Conservation (phyloP, 2,329 filamentous ascomycete genomes). For the Talaromyces atroroseus region DNA sequence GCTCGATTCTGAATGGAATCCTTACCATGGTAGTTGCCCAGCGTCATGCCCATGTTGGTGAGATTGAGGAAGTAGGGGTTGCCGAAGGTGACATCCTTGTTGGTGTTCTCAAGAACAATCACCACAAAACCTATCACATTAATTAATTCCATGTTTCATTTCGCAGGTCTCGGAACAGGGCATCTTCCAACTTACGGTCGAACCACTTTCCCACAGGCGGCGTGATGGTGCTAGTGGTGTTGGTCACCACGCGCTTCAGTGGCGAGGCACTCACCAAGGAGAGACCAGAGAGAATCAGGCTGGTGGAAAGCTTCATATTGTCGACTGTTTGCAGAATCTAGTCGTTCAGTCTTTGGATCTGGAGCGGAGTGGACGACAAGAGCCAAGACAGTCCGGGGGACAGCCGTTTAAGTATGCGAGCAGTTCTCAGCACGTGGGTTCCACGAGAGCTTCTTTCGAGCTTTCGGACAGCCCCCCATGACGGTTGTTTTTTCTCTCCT, state of each 20-base stretch:
- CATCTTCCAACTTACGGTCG: neutral
- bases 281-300: neutral
- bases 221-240: neutral
- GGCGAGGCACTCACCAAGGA: neutral
- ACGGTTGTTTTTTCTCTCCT: neutral
- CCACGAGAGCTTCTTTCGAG: neutral
- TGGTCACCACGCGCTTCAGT: neutral
- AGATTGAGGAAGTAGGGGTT: constrained; percentile 12
- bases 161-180: neutral
- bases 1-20: neutral
- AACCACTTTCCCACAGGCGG: neutral
- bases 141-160: neutral
- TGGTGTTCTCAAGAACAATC: constrained; percentile 16
- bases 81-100: constrained; percentile 13
- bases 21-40: constrained; percentile 4
- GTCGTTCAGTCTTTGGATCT: neutral
- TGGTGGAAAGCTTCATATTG: neutral
- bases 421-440: neutral
- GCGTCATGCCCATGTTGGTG: constrained; percentile 12
- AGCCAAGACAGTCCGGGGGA: neutral
- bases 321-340: neutral
- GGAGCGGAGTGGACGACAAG: neutral
- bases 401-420: neutral
- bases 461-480: neutral
- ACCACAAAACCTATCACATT: constrained; percentile 6